Conservation (phyloP, 2,329 filamentous ascomycete genomes). For the Epichloe festucae region DNA sequence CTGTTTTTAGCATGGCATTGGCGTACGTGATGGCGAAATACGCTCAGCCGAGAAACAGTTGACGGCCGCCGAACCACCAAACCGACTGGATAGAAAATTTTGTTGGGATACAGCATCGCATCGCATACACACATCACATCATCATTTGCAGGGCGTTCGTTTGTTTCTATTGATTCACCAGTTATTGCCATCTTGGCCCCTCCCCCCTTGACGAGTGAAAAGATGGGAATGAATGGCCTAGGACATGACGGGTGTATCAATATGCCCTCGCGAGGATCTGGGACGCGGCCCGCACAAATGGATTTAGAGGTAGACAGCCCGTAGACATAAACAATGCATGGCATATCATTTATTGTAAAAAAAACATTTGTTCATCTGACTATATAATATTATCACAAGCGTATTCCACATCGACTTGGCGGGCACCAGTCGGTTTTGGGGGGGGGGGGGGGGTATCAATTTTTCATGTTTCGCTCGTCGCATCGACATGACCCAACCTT, state of each 20-base stretch:
- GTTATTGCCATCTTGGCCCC: background rate
- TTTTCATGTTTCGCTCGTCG: too few species aligned
- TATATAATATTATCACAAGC: too few species aligned
- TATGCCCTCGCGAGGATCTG: background rate
- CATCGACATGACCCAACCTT: too few species aligned
- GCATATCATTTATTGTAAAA: background rate
- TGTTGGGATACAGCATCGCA: background rate
- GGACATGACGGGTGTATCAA: background rate
- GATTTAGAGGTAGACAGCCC: conserved; percentile 1
- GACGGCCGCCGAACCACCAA: background rate
- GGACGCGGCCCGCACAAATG: background rate
- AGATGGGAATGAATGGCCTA: background rate
- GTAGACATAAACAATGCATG: conserved; percentile 1
- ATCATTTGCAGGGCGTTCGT: conserved; percentile 18
- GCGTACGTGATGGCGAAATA: conserved; percentile 28
- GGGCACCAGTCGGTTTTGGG: too few species aligned
- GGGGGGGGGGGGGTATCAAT: too few species aligned
- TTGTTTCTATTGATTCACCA: background rate
- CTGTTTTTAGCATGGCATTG: conserved; percentile 21
- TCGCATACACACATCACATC: conserved; percentile 8
- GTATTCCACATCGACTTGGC: too few species aligned
- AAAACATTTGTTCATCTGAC: too few species aligned
- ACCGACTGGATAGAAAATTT: conserved; percentile 14
- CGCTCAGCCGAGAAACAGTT: conserved; percentile 6
- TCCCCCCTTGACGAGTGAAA: background rate